These are phyloP conservation scores for Alternaria rosae DNA, from an alignment of 2,329 filamentous ascomycete genomes.

Conservation along the genomic window DNA sequence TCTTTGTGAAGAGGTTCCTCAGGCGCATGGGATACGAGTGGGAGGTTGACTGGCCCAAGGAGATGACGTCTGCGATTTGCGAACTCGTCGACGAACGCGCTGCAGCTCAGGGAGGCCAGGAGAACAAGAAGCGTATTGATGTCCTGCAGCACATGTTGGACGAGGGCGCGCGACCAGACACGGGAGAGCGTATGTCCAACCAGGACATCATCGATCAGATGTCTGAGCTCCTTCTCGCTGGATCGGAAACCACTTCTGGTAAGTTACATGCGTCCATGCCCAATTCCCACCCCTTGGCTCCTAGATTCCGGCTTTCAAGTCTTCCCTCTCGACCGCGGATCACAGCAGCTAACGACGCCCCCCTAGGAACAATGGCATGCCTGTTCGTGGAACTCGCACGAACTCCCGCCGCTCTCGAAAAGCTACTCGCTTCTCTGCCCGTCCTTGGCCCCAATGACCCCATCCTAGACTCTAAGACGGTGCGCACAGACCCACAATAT, in stretches of 20 bases:
- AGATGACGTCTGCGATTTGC: conserved; percentile 6
- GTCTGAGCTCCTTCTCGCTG: conserved; percentile 3
- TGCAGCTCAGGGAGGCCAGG: not conserved
- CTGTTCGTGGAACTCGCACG: conserved; percentile 4
- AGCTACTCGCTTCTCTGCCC: conserved; percentile 3
- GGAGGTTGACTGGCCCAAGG: conserved; percentile 6
- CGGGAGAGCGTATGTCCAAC: conserved; percentile 2
- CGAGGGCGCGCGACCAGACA: conserved; percentile 3
- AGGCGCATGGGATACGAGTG: not conserved
- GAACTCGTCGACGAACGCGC: conserved; percentile 5
- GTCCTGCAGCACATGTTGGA: conserved; percentile 5
- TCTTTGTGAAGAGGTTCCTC: conserved; percentile 1
- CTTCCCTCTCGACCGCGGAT: not conserved
- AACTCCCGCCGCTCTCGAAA: not conserved
- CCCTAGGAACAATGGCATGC: not conserved
- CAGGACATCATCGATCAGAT: conserved; percentile 5
- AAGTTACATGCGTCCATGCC: not conserved
- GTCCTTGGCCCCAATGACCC: not conserved
- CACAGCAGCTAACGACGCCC: not conserved
- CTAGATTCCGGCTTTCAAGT: not conserved
- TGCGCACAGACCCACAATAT: not conserved
- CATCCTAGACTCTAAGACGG: not conserved
- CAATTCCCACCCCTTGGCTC: not conserved
- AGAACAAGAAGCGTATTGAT: not conserved
- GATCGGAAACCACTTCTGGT: conserved; percentile 1